Conservation (phyloP, 1,139 yeast genomes). For the Yamadazyma dendronema region DNA sequence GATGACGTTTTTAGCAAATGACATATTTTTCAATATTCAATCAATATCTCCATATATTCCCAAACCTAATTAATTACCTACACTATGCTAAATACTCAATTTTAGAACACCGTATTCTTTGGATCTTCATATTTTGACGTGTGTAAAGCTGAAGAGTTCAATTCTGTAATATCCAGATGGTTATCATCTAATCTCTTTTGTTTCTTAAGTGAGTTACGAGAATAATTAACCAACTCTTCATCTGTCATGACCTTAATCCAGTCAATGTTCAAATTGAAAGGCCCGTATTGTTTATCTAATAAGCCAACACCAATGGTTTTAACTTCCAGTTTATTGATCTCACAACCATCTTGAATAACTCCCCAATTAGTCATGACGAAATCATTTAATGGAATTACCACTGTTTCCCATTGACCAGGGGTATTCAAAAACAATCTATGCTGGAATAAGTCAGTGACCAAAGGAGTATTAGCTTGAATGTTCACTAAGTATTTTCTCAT, state of each 20-base stretch:
- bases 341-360: slow-evolving; percentile 64
- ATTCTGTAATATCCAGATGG: slow-evolving; percentile 23
- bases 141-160: slow-evolving; percentile 20
- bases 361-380: slow-evolving; percentile 87
- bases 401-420: slow-evolving; percentile 85
- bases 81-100: too few relatives aligned
- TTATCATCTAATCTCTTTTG: slow-evolving; percentile 14
- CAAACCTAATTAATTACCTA: neutral
- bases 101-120: slow-evolving; percentile 29
- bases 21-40: neutral
- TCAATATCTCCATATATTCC: neutral
- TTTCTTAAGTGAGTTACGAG: slow-evolving; percentile 18
- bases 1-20: neutral
- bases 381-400: slow-evolving; percentile 71
- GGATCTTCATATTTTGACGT: slow-evolving; percentile 29
- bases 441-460: slow-evolving; percentile 77
- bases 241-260: slow-evolving; percentile 73
- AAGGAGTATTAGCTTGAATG: slow-evolving; percentile 76
- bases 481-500: slow-evolving; percentile 74
- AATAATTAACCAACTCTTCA: slow-evolving; percentile 38
- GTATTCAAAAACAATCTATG: slow-evolving; percentile 72
- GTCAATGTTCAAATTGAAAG: slow-evolving; percentile 66
- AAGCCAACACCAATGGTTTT: slow-evolving; percentile 79
- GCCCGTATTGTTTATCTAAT: slow-evolving; percentile 78
- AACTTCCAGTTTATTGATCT: slow-evolving; percentile 61